These are phyloP conservation scores for Trichoderma simmonsii DNA, from an alignment of 2,329 filamentous ascomycete species.

Conservation along the genomic window DNA sequence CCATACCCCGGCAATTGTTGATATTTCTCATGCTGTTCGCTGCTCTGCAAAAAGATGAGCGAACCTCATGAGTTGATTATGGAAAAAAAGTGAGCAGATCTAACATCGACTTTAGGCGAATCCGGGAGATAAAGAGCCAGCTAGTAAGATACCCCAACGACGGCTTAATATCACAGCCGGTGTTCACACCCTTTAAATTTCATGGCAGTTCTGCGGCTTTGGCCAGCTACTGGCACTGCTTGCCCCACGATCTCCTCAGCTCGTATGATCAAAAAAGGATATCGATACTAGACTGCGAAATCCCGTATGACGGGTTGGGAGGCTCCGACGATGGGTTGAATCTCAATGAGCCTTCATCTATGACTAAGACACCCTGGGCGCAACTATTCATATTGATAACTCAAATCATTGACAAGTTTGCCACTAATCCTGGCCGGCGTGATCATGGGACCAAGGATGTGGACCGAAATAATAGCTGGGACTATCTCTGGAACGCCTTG, in stretches of 20 bases:
- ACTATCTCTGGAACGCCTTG: background rate
- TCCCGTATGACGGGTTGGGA: background rate
- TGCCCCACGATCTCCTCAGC: background rate
- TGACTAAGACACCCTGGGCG: background rate
- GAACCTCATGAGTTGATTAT: background rate
- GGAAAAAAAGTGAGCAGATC: background rate
- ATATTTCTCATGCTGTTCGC: background rate
- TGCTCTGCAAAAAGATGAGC: background rate
- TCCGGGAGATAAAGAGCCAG: background rate
- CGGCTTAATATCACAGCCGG: background rate
- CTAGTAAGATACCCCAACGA: background rate
- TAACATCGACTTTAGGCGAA: background rate
- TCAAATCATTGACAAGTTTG: background rate
- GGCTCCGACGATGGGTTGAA: too few relatives aligned
- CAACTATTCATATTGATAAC: background rate
- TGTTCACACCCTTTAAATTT: background rate
- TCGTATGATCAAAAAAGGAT: background rate
- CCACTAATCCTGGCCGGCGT: background rate
- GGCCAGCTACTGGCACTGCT: slow-evolving; percentile 5
- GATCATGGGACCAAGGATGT: background rate
- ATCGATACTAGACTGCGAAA: background rate
- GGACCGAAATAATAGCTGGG: background rate
- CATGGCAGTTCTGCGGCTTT: background rate
- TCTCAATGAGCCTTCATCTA: background rate
- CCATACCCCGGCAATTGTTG: background rate